phyloP scores from a whole-genome alignment of 1,284 basidiomycete genomes.

The Cyathus olla region DNA sequence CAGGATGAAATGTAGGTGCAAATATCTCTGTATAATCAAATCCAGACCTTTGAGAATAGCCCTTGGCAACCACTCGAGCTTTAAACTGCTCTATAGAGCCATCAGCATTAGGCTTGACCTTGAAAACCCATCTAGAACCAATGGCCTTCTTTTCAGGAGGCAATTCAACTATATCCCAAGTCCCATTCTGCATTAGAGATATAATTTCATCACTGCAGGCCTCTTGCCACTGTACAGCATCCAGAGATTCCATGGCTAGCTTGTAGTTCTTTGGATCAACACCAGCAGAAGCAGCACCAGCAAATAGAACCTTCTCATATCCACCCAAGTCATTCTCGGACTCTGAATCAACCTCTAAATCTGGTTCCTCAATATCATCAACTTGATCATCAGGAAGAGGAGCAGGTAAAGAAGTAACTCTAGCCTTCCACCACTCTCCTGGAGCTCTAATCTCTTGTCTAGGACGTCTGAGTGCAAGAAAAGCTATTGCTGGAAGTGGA shows the following conservation, averaged over 20 bases:
- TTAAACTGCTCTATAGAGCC: constrained; percentile 32
- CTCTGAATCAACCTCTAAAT: neutral
- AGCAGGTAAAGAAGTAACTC: constrained; percentile 2
- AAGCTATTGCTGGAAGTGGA: neutral
- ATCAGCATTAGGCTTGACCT: constrained; percentile 41
- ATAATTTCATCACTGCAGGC: constrained; percentile 15
- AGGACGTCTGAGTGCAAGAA: neutral
- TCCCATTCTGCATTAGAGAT: constrained; percentile 9
- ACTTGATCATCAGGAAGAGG: constrained; percentile 1
- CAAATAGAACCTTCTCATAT: neutral
- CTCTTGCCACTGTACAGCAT: constrained; percentile 12
- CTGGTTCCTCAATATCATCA: neutral
- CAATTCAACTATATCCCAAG: constrained; percentile 12
- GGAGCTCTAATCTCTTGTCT: neutral
- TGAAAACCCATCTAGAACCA: constrained; percentile 44
- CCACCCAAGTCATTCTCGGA: neutral
- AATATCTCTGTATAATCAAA: constrained; percentile 30
- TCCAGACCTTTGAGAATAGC: constrained; percentile 28
- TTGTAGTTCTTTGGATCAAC: neutral
- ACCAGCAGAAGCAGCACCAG: neutral
- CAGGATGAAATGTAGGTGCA: constrained; percentile 24
- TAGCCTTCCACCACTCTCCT: constrained; percentile 5
- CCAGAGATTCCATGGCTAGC: neutral
- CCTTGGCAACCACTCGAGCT: constrained; percentile 31
- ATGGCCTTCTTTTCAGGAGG: constrained; percentile 14